Evolutionary conservation across 371 early-diverging fungal species (phyloP).

Genomic region (Lichtheimia hyalospora): DNA sequence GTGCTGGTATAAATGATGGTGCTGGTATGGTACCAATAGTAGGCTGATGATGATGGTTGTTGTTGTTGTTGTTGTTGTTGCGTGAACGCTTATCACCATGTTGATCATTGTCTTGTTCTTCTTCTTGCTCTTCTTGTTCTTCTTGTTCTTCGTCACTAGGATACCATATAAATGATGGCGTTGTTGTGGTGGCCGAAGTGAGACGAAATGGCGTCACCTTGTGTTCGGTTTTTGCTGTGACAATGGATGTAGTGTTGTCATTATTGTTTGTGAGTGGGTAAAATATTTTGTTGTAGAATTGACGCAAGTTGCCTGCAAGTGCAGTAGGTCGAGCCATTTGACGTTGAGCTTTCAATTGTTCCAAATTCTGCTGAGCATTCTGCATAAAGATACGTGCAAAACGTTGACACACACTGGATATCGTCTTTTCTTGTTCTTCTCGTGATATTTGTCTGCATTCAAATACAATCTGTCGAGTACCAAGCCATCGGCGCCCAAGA

Average conservation of each 20-base stretch:
- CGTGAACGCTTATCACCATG: no score
- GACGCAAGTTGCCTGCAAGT: constrained; percentile 8
- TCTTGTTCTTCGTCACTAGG: not conserved
- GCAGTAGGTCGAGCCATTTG: constrained; percentile 9
- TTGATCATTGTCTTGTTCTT: not conserved
- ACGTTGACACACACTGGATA: constrained; percentile 18
- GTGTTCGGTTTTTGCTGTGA: not conserved
- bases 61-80: no score
- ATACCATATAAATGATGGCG: constrained; percentile 14
- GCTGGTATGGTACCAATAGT: constrained; percentile 7
- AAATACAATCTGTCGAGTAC: constrained; percentile 26
- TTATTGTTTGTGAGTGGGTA: not conserved
- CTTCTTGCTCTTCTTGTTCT: not conserved
- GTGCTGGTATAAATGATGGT: constrained; percentile 26
- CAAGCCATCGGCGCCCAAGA: constrained; percentile 15
- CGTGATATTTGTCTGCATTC: constrained; percentile 15
- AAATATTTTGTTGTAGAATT: constrained; percentile 15
- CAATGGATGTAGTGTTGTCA: not conserved
- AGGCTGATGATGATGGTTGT: not conserved
- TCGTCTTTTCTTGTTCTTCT: constrained; percentile 18
- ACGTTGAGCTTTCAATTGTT: constrained; percentile 18
- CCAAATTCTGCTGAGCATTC: constrained; percentile 25
- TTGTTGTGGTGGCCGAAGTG: constrained; percentile 2
- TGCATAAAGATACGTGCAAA: constrained; percentile 26
- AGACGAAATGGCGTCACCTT: constrained; percentile 9